Evolutionary conservation across 2,329 filamentous ascomycete genomes (phyloP).

Genomic region (Ilyonectria sp.): DNA sequence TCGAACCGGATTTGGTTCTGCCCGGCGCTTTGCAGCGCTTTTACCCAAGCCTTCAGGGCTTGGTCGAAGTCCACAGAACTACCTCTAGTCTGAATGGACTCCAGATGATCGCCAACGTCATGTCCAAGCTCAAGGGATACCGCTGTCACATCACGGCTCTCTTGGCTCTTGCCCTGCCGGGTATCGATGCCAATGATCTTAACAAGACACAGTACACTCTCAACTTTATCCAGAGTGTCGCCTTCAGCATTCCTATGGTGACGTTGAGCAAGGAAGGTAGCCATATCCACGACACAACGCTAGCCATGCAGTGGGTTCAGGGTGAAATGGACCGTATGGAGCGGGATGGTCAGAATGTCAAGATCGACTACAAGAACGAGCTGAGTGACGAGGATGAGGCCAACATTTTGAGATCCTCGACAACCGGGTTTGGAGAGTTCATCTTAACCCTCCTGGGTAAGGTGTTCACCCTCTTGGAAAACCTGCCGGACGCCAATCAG

Average conservation of each 20-base stretch:
- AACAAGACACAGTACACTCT: slow-evolving; percentile 96
- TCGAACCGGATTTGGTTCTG: slow-evolving; percentile 92
- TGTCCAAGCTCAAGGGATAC: slow-evolving; percentile 95
- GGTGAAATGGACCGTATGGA: slow-evolving; percentile 96
- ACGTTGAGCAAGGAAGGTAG: slow-evolving; percentile 75
- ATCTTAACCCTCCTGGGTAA: slow-evolving; percentile 91
- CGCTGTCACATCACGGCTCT: slow-evolving; percentile 95
- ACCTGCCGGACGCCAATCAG: slow-evolving; percentile 90
- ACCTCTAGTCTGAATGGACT: slow-evolving; percentile 93
- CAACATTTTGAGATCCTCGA: slow-evolving; percentile 91
- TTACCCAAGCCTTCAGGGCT: slow-evolving; percentile 95
- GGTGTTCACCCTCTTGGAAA: slow-evolving; percentile 95
- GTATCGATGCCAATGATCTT: slow-evolving; percentile 97
- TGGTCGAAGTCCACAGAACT: slow-evolving; percentile 97
- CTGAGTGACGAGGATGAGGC: slow-evolving; percentile 90
- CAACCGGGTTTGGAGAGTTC: slow-evolving; percentile 94
- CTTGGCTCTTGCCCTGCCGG: slow-evolving; percentile 91
- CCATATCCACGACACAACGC: slow-evolving; percentile 78
- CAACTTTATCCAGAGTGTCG: slow-evolving; percentile 94
- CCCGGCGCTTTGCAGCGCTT: slow-evolving; percentile 95
- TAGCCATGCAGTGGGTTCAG: slow-evolving; percentile 95
- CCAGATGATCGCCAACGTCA: slow-evolving; percentile 91
- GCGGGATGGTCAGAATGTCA: slow-evolving; percentile 84
- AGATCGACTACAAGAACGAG: slow-evolving; percentile 87
- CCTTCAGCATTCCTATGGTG: slow-evolving; percentile 94